phyloP scores from a whole-genome alignment of 2,329 filamentous ascomycete species.

The Pseudogymnoascus sp. region DNA sequence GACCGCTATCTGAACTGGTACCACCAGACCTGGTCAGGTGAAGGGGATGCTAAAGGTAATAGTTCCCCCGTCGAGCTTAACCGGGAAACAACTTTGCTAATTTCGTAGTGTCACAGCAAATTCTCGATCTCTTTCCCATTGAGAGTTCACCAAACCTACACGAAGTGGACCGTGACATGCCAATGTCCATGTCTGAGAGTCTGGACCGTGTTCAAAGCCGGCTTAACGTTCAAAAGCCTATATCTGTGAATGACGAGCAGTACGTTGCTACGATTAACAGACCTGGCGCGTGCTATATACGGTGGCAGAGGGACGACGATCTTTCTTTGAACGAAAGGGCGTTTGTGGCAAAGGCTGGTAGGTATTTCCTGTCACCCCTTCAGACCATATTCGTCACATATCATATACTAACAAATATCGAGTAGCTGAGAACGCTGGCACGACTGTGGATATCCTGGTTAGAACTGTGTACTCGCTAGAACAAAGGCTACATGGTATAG shows the following conservation, averaged over 20 bases:
- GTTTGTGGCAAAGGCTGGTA: conserved; percentile 37
- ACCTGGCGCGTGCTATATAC: conserved; percentile 30
- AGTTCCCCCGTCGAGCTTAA: neutral
- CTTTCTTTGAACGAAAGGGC: conserved; percentile 34
- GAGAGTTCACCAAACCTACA: conserved; percentile 15
- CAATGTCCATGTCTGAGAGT: conserved; percentile 17
- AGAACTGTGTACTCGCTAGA: conserved; percentile 25
- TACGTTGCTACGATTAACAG: conserved; percentile 19
- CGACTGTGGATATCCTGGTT: conserved; percentile 22
- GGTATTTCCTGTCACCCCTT: conserved; percentile 19
- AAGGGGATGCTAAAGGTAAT: conserved; percentile 34
- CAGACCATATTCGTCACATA: neutral
- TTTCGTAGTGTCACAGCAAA: conserved; percentile 26
- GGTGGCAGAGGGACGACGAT: conserved; percentile 34
- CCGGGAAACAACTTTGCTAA: conserved; percentile 10
- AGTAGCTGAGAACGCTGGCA: conserved; percentile 23
- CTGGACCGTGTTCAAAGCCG: conserved; percentile 22
- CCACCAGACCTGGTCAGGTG: conserved; percentile 53
- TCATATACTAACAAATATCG: conserved; percentile 3
- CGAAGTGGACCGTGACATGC: conserved; percentile 23
- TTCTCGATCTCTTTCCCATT: conserved; percentile 31
- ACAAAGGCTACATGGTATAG: conserved; percentile 20
- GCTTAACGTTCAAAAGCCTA: conserved; percentile 23
- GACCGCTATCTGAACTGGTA: conserved; percentile 78
- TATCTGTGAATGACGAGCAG: conserved; percentile 19